phyloP scores from a whole-genome alignment of 208 protist genomes.

The Angomonas desouzai region DNA sequence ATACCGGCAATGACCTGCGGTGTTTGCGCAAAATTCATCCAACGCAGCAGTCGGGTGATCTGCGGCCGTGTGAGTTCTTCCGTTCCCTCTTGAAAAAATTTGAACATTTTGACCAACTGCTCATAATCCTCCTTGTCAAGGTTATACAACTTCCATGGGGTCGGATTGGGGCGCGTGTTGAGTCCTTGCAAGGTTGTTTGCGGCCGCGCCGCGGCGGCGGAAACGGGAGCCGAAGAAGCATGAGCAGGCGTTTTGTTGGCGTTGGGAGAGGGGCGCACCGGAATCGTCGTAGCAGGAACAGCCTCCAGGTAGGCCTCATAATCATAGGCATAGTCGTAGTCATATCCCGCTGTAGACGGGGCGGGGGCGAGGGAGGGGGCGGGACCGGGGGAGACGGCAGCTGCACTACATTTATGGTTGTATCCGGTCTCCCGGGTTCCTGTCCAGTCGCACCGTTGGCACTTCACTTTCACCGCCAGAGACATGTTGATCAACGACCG shows the following conservation, averaged over 20 bases:
- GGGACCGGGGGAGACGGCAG: not conserved
- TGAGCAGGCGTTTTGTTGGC: no score
- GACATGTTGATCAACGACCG: constrained; percentile 70
- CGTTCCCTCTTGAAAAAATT: constrained; percentile 73
- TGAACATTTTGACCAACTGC: constrained; percentile 69
- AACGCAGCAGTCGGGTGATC: constrained; percentile 52
- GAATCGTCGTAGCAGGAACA: not conserved
- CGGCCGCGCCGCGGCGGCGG: not conserved
- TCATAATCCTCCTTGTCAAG: constrained; percentile 74
- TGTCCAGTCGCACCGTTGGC: constrained; percentile 52
- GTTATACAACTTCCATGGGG: constrained; percentile 55
- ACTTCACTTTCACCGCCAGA: constrained; percentile 46
- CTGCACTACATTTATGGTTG: constrained; percentile 22
- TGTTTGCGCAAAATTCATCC: constrained; percentile 77
- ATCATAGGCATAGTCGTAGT: not conserved
- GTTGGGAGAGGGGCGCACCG: not conserved
- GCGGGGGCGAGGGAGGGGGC: not conserved
- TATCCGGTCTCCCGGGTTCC: constrained; percentile 46
- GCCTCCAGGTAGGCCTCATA: not conserved
- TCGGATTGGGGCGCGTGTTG: not conserved
- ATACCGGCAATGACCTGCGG: constrained; percentile 65
- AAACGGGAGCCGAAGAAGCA: not conserved
- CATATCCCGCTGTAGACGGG: no score
- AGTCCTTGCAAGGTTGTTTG: not conserved
- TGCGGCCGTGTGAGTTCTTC: constrained; percentile 45